These are phyloP conservation scores for Aspergillus quadrilineatus DNA, from an alignment of 2,329 filamentous ascomycete species.

Conservation along the genomic window DNA sequence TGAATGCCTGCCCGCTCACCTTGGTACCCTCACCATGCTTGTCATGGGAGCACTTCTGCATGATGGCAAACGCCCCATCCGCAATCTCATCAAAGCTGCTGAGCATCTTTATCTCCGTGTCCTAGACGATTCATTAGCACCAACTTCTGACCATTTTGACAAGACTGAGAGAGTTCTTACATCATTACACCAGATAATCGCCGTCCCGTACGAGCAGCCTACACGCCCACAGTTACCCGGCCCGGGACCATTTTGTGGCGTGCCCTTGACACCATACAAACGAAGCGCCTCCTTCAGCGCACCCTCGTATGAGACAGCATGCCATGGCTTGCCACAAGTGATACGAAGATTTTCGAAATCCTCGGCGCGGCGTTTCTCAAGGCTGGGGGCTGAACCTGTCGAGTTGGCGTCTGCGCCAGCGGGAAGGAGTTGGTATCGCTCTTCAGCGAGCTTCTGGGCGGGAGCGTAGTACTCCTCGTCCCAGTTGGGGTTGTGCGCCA, in stretches of 20 bases:
- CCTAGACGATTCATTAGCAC: background rate
- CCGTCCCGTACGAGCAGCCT: background rate
- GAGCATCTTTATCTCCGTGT: background rate
- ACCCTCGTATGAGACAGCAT: background rate
- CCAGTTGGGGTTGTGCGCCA: conserved; percentile 1
- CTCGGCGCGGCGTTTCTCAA: background rate
- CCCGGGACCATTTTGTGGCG: background rate
- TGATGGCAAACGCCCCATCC: background rate
- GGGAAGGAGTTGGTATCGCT: background rate
- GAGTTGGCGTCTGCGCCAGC: background rate
- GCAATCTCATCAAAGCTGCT: background rate
- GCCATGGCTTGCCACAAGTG: background rate
- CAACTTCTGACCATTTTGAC: background rate
- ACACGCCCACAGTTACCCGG: background rate
- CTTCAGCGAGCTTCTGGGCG: background rate
- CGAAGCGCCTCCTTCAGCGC: background rate
- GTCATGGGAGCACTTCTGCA: background rate
- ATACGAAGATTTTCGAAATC: background rate
- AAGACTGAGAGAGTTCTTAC: background rate
- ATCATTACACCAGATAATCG: conserved; percentile 6
- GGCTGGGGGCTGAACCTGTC: background rate
- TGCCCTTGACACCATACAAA: background rate
- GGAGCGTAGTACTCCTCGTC: background rate
- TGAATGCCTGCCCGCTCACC: background rate
- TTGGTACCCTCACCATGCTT: background rate